Evolutionary conservation across 148 eudicot genomes (phyloP), one percentile per base, ranked within the genome.

Genomic region (Chenopodium album): DNA sequence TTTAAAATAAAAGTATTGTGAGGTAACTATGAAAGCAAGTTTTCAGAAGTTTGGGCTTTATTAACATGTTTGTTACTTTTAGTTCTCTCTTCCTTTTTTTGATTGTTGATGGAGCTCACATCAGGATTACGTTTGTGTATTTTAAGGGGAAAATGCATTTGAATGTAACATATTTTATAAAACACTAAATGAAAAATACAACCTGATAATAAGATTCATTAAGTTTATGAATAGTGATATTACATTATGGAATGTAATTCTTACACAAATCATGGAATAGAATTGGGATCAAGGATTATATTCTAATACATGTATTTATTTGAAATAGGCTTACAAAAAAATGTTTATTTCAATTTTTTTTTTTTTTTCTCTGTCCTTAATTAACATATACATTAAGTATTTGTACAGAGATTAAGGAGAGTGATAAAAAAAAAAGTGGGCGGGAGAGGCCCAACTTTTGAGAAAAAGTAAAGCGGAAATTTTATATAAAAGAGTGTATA

Each of bases 231-330:
- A 34, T 34, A 34, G 3, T 34, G 19, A 54, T 16, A 17, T 54
- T 54, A 54, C 16, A 54, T 4, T 44, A 44, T 71, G 9, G 52
- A 44, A 41, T 71, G 54, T 34, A 71, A 4, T 34, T 79, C 75
- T 71, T 68, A 41, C 22, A 12, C 75, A 72, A 44, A 71, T 7
- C 20, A 68, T 68, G 44, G 72, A 68, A 68, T 68, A 68, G 44
- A 4, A 68, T 68, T 10, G 20, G 71, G 10, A 68, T 68, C n/a
- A 1, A 68, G 29, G 2, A 44, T 44, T 22, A 10, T 2, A 10
- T 72, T 7, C 4, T 6, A n/a, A 72, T 7, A 19, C n/a, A 22
- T 9, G 0, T 72, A 19, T 62, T 62, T 26, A 2, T 71, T 5
- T 22, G 8, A 14, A 7, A 9, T 71, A 0, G 52, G 22, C 44